These are phyloP conservation scores for Berkeleyomyces rouxiae DNA, from an alignment of 2,329 filamentous ascomycete genomes.

Conservation along the genomic window DNA sequence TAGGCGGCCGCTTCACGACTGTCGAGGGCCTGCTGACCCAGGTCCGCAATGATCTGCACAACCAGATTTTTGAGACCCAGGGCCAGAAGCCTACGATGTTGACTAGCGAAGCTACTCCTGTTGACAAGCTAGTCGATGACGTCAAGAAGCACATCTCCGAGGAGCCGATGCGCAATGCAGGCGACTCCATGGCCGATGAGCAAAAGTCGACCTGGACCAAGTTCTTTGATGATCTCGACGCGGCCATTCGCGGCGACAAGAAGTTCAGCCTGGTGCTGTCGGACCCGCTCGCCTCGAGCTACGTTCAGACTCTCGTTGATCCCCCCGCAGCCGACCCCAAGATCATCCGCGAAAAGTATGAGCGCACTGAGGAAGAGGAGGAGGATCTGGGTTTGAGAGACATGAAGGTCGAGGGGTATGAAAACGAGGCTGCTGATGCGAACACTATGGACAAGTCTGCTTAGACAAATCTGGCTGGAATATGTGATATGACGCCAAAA, in stretches of 20 bases:
- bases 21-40: slow-evolving; percentile 88
- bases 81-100: slow-evolving; percentile 9
- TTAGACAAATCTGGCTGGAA: neutral
- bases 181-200: slow-evolving; percentile 55
- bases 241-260: slow-evolving; percentile 63
- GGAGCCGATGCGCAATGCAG: slow-evolving; percentile 34
- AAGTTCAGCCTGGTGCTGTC: slow-evolving; percentile 70
- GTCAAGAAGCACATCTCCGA: slow-evolving; percentile 35
- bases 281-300: slow-evolving; percentile 83
- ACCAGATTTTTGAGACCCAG: slow-evolving; percentile 68
- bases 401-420: slow-evolving; percentile 81
- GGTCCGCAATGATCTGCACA: slow-evolving; percentile 74
- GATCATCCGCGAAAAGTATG: slow-evolving; percentile 67
- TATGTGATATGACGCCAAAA: neutral
- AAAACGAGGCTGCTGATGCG: slow-evolving; percentile 22
- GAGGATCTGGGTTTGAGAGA: slow-evolving; percentile 81
- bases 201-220: slow-evolving; percentile 57
- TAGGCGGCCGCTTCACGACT: slow-evolving; percentile 92
- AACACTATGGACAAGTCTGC: slow-evolving; percentile 10
- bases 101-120: neutral
- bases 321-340: slow-evolving; percentile 55
- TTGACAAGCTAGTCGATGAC: neutral
- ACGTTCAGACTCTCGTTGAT: slow-evolving; percentile 78
- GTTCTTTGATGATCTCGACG: slow-evolving; percentile 65
- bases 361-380: slow-evolving; percentile 78